Evolutionary conservation across 2,329 filamentous ascomycete species (phyloP), one percentile per base, ranked within the genome.

Genomic region (Trichoderma sp.): DNA sequence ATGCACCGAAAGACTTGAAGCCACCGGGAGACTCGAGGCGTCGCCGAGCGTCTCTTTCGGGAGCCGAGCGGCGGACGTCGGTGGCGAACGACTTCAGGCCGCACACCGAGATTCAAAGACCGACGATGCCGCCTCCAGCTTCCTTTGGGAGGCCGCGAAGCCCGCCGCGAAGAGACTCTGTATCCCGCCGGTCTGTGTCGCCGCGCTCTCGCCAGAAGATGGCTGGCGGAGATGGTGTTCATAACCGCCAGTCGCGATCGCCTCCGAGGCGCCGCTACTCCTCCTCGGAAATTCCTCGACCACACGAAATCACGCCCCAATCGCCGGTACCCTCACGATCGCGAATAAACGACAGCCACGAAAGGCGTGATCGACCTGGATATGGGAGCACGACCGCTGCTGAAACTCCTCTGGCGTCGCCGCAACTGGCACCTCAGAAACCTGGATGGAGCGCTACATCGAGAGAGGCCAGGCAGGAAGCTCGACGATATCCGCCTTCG

Each of bases 211-310:
- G 59, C 51, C 66, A 59, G 43, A 34, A 28, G n/a, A 21, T n/a
- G 16, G 28, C 69, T 11, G 49, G 60, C 4, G 30, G 55, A 52
- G 66, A 60, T 54, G 39, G 30, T 26, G 18, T 37, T 14, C 37
- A 39, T 28, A n/a, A 13, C 10, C 67, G 37, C 37, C 60, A 28
- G 14, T 34, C 59, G 18, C 56, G 58, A 61, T 69, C 66, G 21
- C 67, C 69, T 24, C 46, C 60, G 3, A 34, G 66, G 21, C 69
- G 69, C 13, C 52, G 69, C 11, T 68, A 68, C 51, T 68, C 69
- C 16, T 70, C 69, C 13, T 68, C 69, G 5, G 59, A 68, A 30
- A 30, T 65, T 24, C 43, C 54, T 26, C 66, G 43, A 49, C 59
- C 59, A 3, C 24, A 43, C 5, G 46, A 59, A 3, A 46, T 51